Base-by-base conservation (phyloP, 1,139 yeast species). In the Sugiyamaella sp. region DNA sequence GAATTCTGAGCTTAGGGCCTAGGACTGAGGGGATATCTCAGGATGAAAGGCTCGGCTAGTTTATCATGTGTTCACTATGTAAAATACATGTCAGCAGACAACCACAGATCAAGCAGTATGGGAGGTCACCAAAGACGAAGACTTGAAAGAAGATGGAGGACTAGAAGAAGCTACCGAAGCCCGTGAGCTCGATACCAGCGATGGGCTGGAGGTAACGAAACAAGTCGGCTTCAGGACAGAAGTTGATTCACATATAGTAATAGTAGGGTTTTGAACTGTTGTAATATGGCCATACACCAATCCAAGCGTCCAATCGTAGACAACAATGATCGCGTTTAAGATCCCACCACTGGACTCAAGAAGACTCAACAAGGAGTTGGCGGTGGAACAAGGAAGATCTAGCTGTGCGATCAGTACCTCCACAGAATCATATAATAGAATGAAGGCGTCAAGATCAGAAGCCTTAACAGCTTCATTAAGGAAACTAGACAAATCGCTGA, bases 301-400 rank as follows among this genome's bases (percentile, higher is more conserved):
- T 4, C 41, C 41, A 38, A 38, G 21, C 5, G 41, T 38, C 5
- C 9, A 4, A 21, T 38, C 17, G 17, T 38, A 38, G 4, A 38
- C 4, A n/a, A n/a, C n/a, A n/a, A n/a, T n/a, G n/a, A n/a, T n/a
- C n/a, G n/a, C n/a, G n/a, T n/a, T n/a, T n/a, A n/a, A n/a, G n/a
- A 17, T 3, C n/a, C 4, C n/a, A 9, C 39, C 47, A 43, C 20
- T 38, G 3, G 22, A 4, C 24, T 43, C 47, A 9, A 43, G 47
- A 29, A 16, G 24, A 9, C 17, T n/a, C 16, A 43, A 32, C 25
- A 43, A 17, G 8, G 14, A 5, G 12, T 43, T 43, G 9, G 24
- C 14, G 17, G 19, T 19, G 14, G 16, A 25, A 47, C 51, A 47
- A 17, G 51, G 51, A 12, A 47, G 19, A 12, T 38, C 44, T 27